Base-by-base conservation (phyloP, 805 yeast species). In the Yueomyces sinensis region DNA sequence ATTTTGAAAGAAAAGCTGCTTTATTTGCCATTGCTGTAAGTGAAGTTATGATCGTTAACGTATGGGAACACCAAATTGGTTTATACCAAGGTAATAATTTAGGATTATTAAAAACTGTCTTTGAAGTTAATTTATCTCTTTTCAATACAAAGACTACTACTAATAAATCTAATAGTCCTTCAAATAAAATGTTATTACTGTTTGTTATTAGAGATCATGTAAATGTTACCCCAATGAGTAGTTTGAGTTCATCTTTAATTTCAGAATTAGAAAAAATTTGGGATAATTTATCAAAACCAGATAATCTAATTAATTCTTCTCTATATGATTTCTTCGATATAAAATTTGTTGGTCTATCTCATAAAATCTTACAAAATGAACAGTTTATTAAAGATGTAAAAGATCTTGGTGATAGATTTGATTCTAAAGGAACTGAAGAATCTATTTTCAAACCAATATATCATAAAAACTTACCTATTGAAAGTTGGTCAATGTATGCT, bases 21-120 rank as follows among this genome's bases (percentile, higher is more conserved):
- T 62, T 91, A 30, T 91, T 91, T 63, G 97, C 98, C 0, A 64
- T 91, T 41, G 74, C 96, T 9, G 87, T 95, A 0, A 76, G 91
- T 13, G 97, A 91, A 51, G 76, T 87, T 4, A 65, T 91, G 46
- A 84, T 91, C 40, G 80, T 91, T 30, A 91, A 91, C 56, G 74
- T 89, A 51, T 91, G 97, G 96, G 98, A 91, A 56, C 81, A 83
- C 46, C 98, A 91, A 58, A 86, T 91, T 37, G 98, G 98, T 9
- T 66, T 91, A 30, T 91, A 91, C 52, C 96, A 89, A 56, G 98
- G 98, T 34, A 96, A 96, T 17, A 91, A 91, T 51, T 81, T 91
- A 94, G 97, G 91, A 1, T 62, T 91, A 31, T 65, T 91, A 45
- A 87, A 87, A 52, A 91, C 98, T 0, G 98, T 91, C 3, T 86